These are phyloP conservation scores for Aphanocladium album DNA, from an alignment of 2,329 filamentous ascomycete genomes.

Conservation along the genomic window DNA sequence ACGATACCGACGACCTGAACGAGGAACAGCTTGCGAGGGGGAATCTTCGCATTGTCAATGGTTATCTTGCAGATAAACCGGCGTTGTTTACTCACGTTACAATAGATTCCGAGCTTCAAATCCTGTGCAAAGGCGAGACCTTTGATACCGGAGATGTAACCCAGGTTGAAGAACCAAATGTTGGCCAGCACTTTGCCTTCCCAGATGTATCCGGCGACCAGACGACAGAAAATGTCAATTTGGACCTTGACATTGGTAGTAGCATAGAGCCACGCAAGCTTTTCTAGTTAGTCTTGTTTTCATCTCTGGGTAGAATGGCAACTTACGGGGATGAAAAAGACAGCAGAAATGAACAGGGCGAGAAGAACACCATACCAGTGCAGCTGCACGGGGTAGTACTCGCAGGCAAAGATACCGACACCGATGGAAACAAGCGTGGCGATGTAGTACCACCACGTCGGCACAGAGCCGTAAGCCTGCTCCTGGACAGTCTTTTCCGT, in stretches of 20 bases:
- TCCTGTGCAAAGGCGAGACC: conserved; percentile 38
- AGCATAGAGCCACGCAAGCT: conserved; percentile 30
- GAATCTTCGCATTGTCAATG: conserved; percentile 26
- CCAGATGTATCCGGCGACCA: conserved; percentile 40
- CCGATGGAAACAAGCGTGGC: conserved; percentile 19
- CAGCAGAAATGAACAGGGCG: conserved; percentile 22
- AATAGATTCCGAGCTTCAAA: conserved; percentile 41
- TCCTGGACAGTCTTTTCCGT: conserved; percentile 12
- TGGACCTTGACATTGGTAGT: conserved; percentile 40
- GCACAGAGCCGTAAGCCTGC: conserved; percentile 17
- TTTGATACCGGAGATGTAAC: conserved; percentile 38
- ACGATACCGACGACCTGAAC: conserved; percentile 39
- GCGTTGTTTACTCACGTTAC: conserved; percentile 20
- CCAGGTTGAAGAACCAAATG: conserved; percentile 34
- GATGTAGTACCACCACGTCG: conserved; percentile 23
- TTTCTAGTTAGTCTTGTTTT: not conserved
- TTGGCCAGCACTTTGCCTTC: conserved; percentile 38
- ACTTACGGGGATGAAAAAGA: conserved; percentile 26
- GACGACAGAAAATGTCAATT: conserved; percentile 40
- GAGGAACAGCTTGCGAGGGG: conserved; percentile 38
- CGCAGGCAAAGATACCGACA: conserved; percentile 25
- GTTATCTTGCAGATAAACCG: not conserved
- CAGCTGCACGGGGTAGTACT: conserved; percentile 27
- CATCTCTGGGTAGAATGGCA: not conserved
- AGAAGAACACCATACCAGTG: conserved; percentile 28